Percentiles rank a stretch among this genome's conserved stretches.
These are phyloP conservation scores for Solanum aculeatissimum DNA, from an alignment of 305 asterid genomes.

Conservation along the genomic window DNA sequence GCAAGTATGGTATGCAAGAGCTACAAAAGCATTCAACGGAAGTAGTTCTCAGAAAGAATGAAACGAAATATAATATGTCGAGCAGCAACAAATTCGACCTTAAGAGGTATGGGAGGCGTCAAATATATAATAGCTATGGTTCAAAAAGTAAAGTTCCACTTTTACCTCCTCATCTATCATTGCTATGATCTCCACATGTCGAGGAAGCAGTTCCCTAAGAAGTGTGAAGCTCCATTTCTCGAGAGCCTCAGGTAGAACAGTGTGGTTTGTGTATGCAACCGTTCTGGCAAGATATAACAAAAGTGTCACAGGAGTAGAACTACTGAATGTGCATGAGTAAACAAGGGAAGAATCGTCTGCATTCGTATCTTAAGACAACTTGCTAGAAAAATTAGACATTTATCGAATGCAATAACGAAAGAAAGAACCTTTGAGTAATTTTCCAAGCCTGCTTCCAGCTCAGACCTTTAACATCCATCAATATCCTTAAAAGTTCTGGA, in stretches of 20 bases:
- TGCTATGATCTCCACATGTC: constrained; percentile 53
- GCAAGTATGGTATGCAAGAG: constrained; percentile 31
- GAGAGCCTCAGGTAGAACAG: constrained; percentile 64
- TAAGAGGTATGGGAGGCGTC: neutral
- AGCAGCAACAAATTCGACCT: neutral
- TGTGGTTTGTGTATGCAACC: constrained; percentile 58
- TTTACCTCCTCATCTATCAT: constrained; percentile 54
- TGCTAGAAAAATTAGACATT: neutral
- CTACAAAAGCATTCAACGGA: constrained; percentile 15
- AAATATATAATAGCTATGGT: neutral
- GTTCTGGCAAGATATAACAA: constrained; percentile 22
- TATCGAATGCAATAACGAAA: neutral
- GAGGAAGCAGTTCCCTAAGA: constrained; percentile 48
- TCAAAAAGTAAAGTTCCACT: constrained; percentile 4
- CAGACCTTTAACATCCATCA: constrained; percentile 47
- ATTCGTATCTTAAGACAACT: neutral
- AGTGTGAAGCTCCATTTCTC: constrained; percentile 56
- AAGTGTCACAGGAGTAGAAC: neutral
- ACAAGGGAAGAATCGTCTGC: neutral
- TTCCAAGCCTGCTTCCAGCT: constrained; percentile 54
- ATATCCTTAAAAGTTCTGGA: constrained; percentile 45
- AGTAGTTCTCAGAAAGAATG: neutral
- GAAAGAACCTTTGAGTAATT: constrained; percentile 38
- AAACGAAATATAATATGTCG: neutral
- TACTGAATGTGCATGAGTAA: neutral